These are phyloP conservation scores for Ganoderma lingzhi DNA, from an alignment of 1,284 basidiomycete genomes.

Conservation along the genomic window DNA sequence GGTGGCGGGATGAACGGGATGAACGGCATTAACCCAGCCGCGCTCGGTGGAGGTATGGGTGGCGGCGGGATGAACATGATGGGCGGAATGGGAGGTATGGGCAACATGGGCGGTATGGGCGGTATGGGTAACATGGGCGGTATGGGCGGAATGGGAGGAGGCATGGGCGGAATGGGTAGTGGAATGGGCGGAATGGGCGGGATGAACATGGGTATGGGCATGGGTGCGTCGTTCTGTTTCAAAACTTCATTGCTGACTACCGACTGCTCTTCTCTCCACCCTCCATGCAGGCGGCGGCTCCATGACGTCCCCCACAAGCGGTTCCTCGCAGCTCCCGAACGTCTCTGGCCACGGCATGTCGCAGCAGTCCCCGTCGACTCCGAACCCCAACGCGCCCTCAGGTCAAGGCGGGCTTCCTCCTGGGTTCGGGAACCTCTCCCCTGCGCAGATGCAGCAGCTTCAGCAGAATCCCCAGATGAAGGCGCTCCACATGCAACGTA, in stretches of 20 bases:
- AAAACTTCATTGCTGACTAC: not conserved
- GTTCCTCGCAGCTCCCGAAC: conserved; percentile 27
- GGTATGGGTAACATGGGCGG: conserved; percentile 23
- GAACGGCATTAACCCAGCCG: conserved; percentile 25
- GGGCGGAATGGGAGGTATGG: conserved; percentile 26
- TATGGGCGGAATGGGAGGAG: conserved; percentile 18
- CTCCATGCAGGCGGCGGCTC: conserved; percentile 17
- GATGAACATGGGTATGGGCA: conserved; percentile 30
- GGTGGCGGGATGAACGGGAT: conserved; percentile 24
- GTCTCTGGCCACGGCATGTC: conserved; percentile 28
- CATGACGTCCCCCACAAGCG: conserved; percentile 28
- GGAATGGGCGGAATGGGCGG: conserved; percentile 28
- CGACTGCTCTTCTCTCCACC: conserved; percentile 1
- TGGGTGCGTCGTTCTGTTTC: conserved; percentile 27
- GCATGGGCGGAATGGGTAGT: conserved; percentile 24
- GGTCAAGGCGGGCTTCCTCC: conserved; percentile 9
- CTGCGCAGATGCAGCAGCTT: conserved; percentile 30
- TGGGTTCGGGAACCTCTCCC: conserved; percentile 24
- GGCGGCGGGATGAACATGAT: conserved; percentile 30
- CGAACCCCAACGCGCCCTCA: conserved; percentile 6
- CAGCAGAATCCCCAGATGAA: conserved; percentile 30
- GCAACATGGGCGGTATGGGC: conserved; percentile 21
- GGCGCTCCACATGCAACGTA: conserved; percentile 29
- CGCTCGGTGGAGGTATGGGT: conserved; percentile 22
- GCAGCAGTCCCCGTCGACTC: conserved; percentile 21